Evolutionary conservation across 2,329 filamentous ascomycete species (phyloP).

Genomic region (Trichoderma sp.): DNA sequence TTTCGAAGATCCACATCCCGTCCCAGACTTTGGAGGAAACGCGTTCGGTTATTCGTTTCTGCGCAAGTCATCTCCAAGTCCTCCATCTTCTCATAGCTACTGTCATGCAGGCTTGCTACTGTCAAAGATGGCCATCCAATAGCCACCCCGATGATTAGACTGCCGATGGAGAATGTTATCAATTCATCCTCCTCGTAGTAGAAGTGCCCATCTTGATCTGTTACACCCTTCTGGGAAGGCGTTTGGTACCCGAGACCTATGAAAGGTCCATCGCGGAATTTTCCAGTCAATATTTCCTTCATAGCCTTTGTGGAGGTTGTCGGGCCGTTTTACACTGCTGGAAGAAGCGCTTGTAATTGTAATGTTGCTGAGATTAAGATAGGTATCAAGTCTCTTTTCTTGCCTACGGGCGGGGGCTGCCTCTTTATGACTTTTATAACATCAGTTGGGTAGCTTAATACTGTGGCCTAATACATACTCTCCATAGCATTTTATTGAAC

Average conservation of each 20-base stretch:
- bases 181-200: neutral
- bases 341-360: neutral
- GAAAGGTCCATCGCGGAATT: neutral
- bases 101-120: neutral
- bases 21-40: neutral
- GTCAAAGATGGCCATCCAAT: neutral
- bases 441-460: neutral
- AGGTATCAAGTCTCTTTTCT: neutral
- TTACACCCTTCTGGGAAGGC: neutral
- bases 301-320: neutral
- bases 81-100: neutral
- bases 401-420: neutral
- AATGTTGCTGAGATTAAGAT: neutral
- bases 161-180: neutral
- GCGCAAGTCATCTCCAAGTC: neutral
- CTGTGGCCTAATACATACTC: no score
- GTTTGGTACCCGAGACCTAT: neutral
- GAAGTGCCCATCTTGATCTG: neutral
- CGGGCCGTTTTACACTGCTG: neutral
- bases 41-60: neutral
- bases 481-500: neutral
- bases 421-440: neutral
- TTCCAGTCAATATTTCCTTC: neutral
- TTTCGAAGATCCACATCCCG: neutral
- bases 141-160: neutral